phyloP scores from a whole-genome alignment of 164 flowering plant species.

The Brasenia schreberi region DNA sequence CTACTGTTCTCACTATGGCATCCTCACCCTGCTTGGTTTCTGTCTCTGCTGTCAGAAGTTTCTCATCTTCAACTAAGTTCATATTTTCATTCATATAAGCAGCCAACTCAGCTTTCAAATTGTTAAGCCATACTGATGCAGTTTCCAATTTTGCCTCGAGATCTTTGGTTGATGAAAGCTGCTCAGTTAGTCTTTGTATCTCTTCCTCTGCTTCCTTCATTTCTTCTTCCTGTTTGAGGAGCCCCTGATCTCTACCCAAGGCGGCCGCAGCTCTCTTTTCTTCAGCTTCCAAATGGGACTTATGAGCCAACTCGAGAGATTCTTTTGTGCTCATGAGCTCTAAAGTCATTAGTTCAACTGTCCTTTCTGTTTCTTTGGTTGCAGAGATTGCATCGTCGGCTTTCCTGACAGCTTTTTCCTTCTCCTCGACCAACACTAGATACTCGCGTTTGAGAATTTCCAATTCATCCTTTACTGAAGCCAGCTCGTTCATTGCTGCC shows the following conservation, averaged over 20 bases:
- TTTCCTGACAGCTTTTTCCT: constrained; percentile 35
- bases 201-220: constrained; percentile 75
- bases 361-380: constrained; percentile 61
- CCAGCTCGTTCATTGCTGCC: constrained; percentile 54
- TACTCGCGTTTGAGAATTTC: constrained; percentile 41
- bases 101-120: constrained; percentile 62
- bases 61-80: constrained; percentile 16
- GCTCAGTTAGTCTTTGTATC: constrained; percentile 38
- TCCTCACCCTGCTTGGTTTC: constrained; percentile 27
- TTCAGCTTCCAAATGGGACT: constrained; percentile 81
- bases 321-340: constrained; percentile 73
- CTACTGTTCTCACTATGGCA: constrained; percentile 38
- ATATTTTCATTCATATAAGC: constrained; percentile 67
- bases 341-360: constrained; percentile 69
- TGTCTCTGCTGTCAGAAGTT: constrained; percentile 4
- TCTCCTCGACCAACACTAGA: constrained; percentile 40
- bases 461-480: constrained; percentile 61
- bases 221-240: constrained; percentile 62
- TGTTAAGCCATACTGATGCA: constrained; percentile 42
- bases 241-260: constrained; percentile 68
- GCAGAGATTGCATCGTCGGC: constrained; percentile 54
- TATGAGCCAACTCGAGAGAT: constrained; percentile 67
- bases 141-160: constrained; percentile 49
- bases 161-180: constrained; percentile 42
- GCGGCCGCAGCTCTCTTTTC: constrained; percentile 72